Percentiles rank a stretch among this genome's conserved stretches.
Evolutionary conservation across 2,329 filamentous ascomycete genomes (phyloP).

Genomic region (Fusarium keratoplasticum): DNA sequence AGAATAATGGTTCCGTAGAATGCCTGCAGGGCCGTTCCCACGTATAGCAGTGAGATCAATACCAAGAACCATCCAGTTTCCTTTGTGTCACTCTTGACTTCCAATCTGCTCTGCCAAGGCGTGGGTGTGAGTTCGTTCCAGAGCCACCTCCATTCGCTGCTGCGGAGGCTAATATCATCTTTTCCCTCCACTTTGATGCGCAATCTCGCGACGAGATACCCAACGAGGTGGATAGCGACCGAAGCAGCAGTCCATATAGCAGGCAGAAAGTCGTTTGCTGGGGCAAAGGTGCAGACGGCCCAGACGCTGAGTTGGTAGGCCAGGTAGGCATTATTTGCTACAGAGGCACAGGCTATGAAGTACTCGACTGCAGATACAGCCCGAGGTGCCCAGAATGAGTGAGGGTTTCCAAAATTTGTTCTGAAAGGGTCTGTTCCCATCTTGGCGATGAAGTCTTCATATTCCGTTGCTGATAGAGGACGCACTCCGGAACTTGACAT

Average conservation of each 20-base stretch:
- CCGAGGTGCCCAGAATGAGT: not conserved
- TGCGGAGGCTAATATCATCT: not conserved
- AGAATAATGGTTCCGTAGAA: slow-evolving; percentile 25
- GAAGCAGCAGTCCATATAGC: slow-evolving; percentile 14
- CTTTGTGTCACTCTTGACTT: not conserved
- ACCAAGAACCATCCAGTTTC: slow-evolving; percentile 16
- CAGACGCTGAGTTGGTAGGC: slow-evolving; percentile 23
- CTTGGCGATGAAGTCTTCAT: slow-evolving; percentile 1
- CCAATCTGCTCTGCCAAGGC: slow-evolving; percentile 7
- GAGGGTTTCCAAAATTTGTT: not conserved
- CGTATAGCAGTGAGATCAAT: slow-evolving; percentile 14
- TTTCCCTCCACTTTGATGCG: not conserved
- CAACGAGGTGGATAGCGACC: not conserved
- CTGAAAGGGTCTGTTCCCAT: slow-evolving; percentile 13
- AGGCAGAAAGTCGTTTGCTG: slow-evolving; percentile 24
- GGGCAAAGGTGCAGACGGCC: slow-evolving; percentile 31
- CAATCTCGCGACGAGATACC: slow-evolving; percentile 6
- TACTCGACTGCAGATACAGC: slow-evolving; percentile 12
- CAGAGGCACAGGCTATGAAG: slow-evolving; percentile 1
- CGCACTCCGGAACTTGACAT: slow-evolving; percentile 28
- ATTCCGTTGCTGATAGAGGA: slow-evolving; percentile 15
- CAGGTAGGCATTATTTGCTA: slow-evolving; percentile 27
- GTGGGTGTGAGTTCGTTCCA: slow-evolving; percentile 13
- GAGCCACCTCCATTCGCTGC: not conserved
- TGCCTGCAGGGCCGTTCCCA: slow-evolving; percentile 23